A percentile compares a stretch with the other conserved stretches of the same genome.
phyloP scores from a whole-genome alignment of 2,329 filamentous ascomycete genomes.

The Aureobasidium sp. region DNA sequence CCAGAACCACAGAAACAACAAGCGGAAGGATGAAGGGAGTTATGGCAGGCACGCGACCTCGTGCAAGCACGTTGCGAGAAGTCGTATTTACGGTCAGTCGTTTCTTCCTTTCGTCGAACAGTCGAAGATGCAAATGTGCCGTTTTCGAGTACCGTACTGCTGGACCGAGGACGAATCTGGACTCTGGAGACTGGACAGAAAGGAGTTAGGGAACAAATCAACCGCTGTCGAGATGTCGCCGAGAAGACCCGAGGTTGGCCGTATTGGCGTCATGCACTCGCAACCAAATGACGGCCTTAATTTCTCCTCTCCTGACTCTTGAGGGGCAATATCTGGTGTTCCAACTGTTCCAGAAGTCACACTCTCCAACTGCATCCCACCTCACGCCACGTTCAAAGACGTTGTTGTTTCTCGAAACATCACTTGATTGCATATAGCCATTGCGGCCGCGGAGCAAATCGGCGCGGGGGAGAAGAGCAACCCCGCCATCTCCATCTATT shows the following conservation, averaged over 20 bases:
- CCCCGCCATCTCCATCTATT: slow-evolving; percentile 17
- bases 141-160: background rate
- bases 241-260: slow-evolving; percentile 9
- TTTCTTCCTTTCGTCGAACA: background rate
- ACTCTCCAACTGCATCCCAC: background rate
- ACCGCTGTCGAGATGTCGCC: background rate
- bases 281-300: slow-evolving; percentile 10
- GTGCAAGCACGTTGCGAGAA: slow-evolving; percentile 15
- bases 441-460: slow-evolving; percentile 10
- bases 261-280: background rate
- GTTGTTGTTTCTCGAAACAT: background rate
- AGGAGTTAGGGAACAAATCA: background rate
- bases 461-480: slow-evolving; percentile 15
- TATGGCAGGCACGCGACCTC: slow-evolving; percentile 8
- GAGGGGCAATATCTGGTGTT: background rate
- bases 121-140: background rate
- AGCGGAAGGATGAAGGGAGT: background rate
- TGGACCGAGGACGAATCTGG: background rate
- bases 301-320: slow-evolving; percentile 1
- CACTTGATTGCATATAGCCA: background rate
- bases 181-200: background rate
- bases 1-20: background rate
- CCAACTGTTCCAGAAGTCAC: slow-evolving; percentile 3
- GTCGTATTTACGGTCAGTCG: slow-evolving; percentile 13
- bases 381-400: background rate